Base-by-base conservation (phyloP, 805 yeast species). In the Kregervanrija fluxuum region DNA sequence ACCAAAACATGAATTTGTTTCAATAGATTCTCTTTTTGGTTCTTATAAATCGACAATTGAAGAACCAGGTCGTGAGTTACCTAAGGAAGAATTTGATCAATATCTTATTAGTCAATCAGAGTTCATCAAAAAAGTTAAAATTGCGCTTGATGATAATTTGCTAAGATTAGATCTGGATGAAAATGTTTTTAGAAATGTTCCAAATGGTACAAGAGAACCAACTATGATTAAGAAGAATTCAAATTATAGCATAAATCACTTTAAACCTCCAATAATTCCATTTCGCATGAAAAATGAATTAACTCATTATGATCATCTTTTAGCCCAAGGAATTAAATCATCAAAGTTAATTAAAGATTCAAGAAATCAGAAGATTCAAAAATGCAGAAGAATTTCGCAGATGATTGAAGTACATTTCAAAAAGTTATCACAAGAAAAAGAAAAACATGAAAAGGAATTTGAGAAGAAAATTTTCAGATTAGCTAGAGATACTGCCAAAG, bases 321-420 rank as follows among this genome's bases (percentile, higher is more conserved):
- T 88, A 0, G 74, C 81, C 1, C 98, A 91, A 50, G 95, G 90
- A 2, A 60, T 80, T 28, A 72, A 78, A 37, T 75, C 87, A 52
- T 75, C 95, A 5, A 82, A 78, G 51, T 63, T 86, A 10, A 79
- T 88, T 48, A 77, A 75, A 41, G 90, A 82, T 48, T 72, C 76
- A 45, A 72, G 85, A 45, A 77, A 70, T 46, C 74, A 75, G 22
- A 85, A 83, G 50, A 74, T 79, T 12, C 74, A 82, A n/a, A 73
- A 80, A 51, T 79, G 87, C 2, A 77, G 79, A 54, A 85, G 79
- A 51, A 75, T 89, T 5, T 82, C 96, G 0, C 80, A 72, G 38
- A 85, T 88, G 85, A 69, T 93, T 15, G 97, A 91, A 49, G 79
- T 73, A 40, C 90, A 93, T 66, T 91, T 88, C 69, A 85, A 84